phyloP scores from a whole-genome alignment of 2,329 filamentous ascomycete species.

The Dactylellina sp. region DNA sequence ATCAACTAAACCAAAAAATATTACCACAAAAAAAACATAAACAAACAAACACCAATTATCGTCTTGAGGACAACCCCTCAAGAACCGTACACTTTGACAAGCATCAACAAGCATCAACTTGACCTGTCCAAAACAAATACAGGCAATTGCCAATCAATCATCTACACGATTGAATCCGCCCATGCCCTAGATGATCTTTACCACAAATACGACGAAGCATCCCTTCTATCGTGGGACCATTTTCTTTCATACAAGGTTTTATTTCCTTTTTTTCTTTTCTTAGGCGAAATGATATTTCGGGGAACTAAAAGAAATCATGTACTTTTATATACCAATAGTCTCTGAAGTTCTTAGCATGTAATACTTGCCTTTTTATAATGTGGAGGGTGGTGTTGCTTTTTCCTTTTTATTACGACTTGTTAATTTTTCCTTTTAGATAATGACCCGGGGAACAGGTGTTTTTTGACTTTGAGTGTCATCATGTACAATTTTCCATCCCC shows the following conservation, averaged over 20 bases:
- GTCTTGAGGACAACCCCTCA: not conserved
- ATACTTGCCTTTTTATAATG: conserved; percentile 43
- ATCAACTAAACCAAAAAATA: conserved; percentile 13
- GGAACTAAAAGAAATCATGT: conserved; percentile 39
- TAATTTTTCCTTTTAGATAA: conserved; percentile 37
- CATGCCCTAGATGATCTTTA: not conserved
- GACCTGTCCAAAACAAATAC: conserved; percentile 4
- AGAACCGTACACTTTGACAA: conserved; percentile 14
- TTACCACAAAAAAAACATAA: conserved; percentile 29
- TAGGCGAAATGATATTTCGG: conserved; percentile 26
- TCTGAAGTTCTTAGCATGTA: conserved; percentile 37
- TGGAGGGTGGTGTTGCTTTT: conserved; percentile 24
- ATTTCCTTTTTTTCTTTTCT: conserved; percentile 11
- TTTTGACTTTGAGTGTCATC: conserved; percentile 21
- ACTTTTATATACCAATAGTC: conserved; percentile 45
- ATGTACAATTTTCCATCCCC: conserved; percentile 11
- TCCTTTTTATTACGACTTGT: not conserved
- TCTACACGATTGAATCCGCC: not conserved
- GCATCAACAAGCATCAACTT: conserved; percentile 1
- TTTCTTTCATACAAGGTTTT: conserved; percentile 7
- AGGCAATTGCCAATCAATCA: not conserved
- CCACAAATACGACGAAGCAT: conserved; percentile 8
- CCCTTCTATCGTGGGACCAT: conserved; percentile 18
- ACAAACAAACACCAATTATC: conserved; percentile 29
- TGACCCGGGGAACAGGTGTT: conserved; percentile 43